Conservation (phyloP, 768 basidiomycete genomes). For the Scleroderma citrinum region DNA sequence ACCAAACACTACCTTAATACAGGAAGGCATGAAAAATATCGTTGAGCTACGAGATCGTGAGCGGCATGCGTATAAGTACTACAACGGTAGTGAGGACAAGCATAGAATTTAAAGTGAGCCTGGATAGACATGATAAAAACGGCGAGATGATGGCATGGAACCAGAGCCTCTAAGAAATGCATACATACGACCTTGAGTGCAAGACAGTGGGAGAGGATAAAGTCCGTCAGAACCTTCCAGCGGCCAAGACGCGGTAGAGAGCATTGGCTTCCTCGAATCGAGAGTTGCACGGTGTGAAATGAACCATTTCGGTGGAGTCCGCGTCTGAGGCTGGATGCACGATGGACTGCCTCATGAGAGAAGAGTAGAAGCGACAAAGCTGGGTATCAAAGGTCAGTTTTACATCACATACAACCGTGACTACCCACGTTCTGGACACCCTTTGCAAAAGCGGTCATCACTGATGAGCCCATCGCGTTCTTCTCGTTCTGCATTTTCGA, state of each 20-base stretch:
- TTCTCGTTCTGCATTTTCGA: slow-evolving; percentile 65
- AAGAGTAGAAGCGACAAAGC: slow-evolving; percentile 74
- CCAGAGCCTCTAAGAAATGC: background rate
- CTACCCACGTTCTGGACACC: slow-evolving; percentile 63
- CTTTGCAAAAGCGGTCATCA: slow-evolving; percentile 68
- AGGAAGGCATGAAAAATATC: too few species aligned
- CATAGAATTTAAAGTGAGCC: too few species aligned
- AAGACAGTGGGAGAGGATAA: background rate
- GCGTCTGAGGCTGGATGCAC: slow-evolving; percentile 59
- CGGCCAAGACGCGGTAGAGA: slow-evolving; percentile 61
- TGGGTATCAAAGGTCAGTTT: background rate
- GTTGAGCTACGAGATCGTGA: too few species aligned
- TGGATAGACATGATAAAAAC: too few species aligned
- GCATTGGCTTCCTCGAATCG: slow-evolving; percentile 72
- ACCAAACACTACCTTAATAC: too few species aligned
- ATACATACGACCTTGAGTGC: background rate
- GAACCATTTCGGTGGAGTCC: slow-evolving; percentile 72
- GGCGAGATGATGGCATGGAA: too few species aligned
- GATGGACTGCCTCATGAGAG: slow-evolving; percentile 60
- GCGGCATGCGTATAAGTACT: too few species aligned
- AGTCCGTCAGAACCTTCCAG: slow-evolving; percentile 25
- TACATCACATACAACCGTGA: background rate
- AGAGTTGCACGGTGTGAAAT: slow-evolving; percentile 67
- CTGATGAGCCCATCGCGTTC: slow-evolving; percentile 62
- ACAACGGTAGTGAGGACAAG: too few species aligned